Percentiles rank a stretch among this genome's conserved stretches.
These are phyloP conservation scores for Amanita pseudoporphyria DNA, from an alignment of 768 basidiomycete genomes.

Conservation along the genomic window DNA sequence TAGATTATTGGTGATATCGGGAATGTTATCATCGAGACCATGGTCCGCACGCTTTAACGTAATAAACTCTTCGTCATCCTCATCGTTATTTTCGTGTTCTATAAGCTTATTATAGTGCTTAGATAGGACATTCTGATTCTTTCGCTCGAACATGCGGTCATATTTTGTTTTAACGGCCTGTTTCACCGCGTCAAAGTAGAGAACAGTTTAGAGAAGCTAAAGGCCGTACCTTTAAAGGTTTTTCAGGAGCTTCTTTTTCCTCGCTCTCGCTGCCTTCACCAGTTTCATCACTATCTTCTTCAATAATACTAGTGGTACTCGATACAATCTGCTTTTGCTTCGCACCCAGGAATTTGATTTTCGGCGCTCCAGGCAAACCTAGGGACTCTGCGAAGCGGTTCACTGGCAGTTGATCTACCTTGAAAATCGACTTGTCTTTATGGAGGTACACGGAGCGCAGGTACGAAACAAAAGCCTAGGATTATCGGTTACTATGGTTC, in stretches of 20 bases:
- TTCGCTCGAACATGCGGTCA: slow-evolving; percentile 95
- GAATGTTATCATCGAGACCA: slow-evolving; percentile 32
- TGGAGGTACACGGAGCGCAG: slow-evolving; percentile 88
- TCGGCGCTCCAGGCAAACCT: slow-evolving; percentile 90
- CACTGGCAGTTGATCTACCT: slow-evolving; percentile 70
- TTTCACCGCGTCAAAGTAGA: slow-evolving; percentile 18
- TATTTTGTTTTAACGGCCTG: slow-evolving; percentile 77
- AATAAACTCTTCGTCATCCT: slow-evolving; percentile 75
- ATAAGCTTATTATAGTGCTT: slow-evolving; percentile 86
- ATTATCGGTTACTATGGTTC: not conserved
- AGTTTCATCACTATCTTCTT: slow-evolving; percentile 7
- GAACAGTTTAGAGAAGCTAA: not conserved
- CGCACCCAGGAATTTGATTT: slow-evolving; percentile 79
- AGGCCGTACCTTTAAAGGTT: slow-evolving; percentile 29
- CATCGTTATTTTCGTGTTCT: slow-evolving; percentile 43
- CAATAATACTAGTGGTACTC: slow-evolving; percentile 19
- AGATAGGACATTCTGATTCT: slow-evolving; percentile 88
- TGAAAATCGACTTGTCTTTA: slow-evolving; percentile 91
- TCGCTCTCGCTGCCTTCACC: slow-evolving; percentile 16
- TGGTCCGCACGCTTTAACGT: slow-evolving; percentile 91
- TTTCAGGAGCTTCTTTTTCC: slow-evolving; percentile 21
- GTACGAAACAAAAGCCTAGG: slow-evolving; percentile 91
- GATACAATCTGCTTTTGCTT: slow-evolving; percentile 73
- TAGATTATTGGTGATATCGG: slow-evolving; percentile 10
- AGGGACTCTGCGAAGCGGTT: slow-evolving; percentile 83